A percentile compares a stretch with the other conserved stretches of the same genome.
These are phyloP conservation scores for Arachis stenosperma DNA, from an alignment of 306 rosid species.

Conservation along the genomic window DNA sequence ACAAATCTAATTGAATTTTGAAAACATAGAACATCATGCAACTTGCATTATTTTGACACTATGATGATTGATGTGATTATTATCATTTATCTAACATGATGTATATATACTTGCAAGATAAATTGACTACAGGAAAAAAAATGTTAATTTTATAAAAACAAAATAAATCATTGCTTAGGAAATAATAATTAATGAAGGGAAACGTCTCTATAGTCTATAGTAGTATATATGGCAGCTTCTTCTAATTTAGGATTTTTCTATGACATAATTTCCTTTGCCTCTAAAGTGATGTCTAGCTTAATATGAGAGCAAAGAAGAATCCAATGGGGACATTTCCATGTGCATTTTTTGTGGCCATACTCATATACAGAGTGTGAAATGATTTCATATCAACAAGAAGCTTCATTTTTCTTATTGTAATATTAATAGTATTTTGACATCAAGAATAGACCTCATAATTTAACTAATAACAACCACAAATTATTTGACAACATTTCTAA, in stretches of 20 bases:
- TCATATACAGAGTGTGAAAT: not conserved
- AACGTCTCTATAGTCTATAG: conserved; percentile 13
- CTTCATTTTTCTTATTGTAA: not conserved
- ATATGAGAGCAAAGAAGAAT: conserved; percentile 13
- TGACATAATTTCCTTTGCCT: not conserved
- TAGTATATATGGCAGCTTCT: not conserved
- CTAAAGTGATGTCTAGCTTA: conserved; percentile 19
- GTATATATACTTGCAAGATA: not conserved
- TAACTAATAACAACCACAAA: too few relatives aligned
- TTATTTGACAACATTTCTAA: too few relatives aligned
- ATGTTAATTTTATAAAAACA: not conserved
- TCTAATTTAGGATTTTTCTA: conserved; percentile 13
- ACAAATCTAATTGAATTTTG: not conserved
- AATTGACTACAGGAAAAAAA: conserved; percentile 9
- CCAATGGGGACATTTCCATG: conserved; percentile 34
- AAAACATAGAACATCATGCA: not conserved
- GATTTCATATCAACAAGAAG: conserved; percentile 20
- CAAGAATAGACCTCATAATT: too few relatives aligned
- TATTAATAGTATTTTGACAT: too few relatives aligned
- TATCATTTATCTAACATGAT: conserved; percentile 3
- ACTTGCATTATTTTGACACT: conserved; percentile 1
- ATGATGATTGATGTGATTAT: not conserved
- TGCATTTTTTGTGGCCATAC: conserved; percentile 30
- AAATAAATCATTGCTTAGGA: conserved; percentile 4
- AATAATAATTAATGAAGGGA: not conserved